phyloP scores from a whole-genome alignment of 2,329 filamentous ascomycete genomes.

The Pseudonectria buxi region DNA sequence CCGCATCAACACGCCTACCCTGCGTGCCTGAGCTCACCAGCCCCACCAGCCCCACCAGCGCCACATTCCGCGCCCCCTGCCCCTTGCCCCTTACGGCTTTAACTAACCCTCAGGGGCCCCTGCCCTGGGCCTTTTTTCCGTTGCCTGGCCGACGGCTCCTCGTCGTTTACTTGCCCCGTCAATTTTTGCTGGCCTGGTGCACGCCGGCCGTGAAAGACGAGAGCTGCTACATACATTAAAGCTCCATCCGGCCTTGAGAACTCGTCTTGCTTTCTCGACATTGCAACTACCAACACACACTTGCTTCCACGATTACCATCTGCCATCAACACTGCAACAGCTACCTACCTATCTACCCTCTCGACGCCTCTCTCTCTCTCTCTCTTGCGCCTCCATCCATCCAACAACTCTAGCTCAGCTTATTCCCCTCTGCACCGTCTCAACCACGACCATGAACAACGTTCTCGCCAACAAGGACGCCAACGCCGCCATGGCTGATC shows the following conservation, averaged over 20 bases:
- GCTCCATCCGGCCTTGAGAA: too few species aligned
- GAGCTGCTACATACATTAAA: background rate
- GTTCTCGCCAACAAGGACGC: constrained; percentile 60
- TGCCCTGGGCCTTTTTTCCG: constrained; percentile 2
- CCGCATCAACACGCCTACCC: background rate
- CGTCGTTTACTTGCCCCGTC: constrained; percentile 15
- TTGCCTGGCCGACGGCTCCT: constrained; percentile 19
- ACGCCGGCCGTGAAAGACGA: constrained; percentile 1
- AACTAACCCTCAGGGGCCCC: too few species aligned
- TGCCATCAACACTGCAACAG: too few species aligned
- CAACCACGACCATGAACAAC: constrained; percentile 51
- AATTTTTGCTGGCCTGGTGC: constrained; percentile 2
- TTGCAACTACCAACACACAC: too few species aligned
- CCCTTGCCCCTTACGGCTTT: background rate
- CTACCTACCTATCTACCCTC: too few species aligned
- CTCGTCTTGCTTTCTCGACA: too few species aligned
- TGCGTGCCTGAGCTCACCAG: background rate
- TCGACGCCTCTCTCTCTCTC: background rate
- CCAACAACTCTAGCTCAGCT: background rate
- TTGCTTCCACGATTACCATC: too few species aligned
- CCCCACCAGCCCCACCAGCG: background rate
- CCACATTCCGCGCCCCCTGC: constrained; percentile 2
- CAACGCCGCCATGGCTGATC: constrained; percentile 46
- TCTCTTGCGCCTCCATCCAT: constrained; percentile 3
- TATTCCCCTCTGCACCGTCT: constrained; percentile 1